Evolutionary conservation across 208 protist genomes (phyloP), one percentile per base, ranked within the genome.

Genomic region (Herpetomonas samuelpessoai): DNA sequence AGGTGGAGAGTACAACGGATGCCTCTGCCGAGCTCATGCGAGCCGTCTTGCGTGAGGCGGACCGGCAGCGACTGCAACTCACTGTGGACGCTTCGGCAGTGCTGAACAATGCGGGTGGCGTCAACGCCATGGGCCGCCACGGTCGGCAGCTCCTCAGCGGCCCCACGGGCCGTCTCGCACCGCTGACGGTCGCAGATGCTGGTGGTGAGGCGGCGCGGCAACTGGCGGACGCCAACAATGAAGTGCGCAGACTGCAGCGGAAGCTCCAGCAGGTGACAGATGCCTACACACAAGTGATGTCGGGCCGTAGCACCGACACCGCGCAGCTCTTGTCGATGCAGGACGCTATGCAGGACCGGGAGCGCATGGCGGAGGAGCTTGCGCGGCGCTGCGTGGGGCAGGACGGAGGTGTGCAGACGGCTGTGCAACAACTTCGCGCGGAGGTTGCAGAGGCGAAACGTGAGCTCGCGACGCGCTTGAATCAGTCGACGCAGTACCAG

Each of bases 401-500:
- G 65, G 78, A 91, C 41, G 45, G 46, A 27, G 62, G 69, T 27
- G 52, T 86, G 48, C 38, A 57, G 24, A 22, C 62, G 31, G 65
- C 56, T 2, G 74, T 88, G 28, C 56, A 76, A 41, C 64, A 73
- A 52, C 71, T 88, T 27, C 78, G 70, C 16, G 35, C 63, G 25
- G 85, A 88, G 71, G 63, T 92, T 53, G 68, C 74, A 0, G 78
- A 83, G 50, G 72, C 81, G 26, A 79, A 71, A 65, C 69, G 63
- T 2, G 85, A 92, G 65, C 74, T 88, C 3, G 65, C 69, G n/a
- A 74, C 65, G 28, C 67, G 81, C 38, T 74, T 92, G 19, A 77
- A 81, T 56, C 81, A 92, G 50, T 88, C 81, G 21, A 84, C 81
- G 22, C 85, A 92, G 70, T 92, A 83, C 45, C 85, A 85, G 61